A percentile compares a stretch with the other conserved stretches of the same genome.
These are phyloP conservation scores for Neurospora sp. DNA, from an alignment of 495 filamentous ascomycete genomes.

Conservation along the genomic window DNA sequence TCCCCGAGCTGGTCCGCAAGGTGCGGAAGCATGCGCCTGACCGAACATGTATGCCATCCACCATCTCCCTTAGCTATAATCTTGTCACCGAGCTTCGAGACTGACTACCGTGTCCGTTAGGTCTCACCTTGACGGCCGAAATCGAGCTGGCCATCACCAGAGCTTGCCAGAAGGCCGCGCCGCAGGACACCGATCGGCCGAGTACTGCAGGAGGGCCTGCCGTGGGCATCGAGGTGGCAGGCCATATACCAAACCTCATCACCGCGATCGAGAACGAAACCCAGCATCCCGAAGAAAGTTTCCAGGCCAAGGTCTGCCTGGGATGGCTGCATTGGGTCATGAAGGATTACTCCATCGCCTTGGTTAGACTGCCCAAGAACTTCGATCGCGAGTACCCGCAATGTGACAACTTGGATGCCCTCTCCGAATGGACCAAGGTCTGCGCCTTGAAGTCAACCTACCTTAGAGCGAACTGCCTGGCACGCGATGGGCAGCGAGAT, in stretches of 20 bases:
- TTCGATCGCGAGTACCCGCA: constrained; percentile 42
- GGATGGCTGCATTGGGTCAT: constrained; percentile 75
- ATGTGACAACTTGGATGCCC: constrained; percentile 36
- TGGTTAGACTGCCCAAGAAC: constrained; percentile 51
- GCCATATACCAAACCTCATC: constrained; percentile 52
- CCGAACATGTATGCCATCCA: constrained; percentile 56
- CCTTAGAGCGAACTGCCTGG: constrained; percentile 62
- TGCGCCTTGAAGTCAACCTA: constrained; percentile 71
- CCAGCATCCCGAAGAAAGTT: constrained; percentile 53
- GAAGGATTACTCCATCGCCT: constrained; percentile 53
- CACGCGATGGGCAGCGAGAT: constrained; percentile 37
- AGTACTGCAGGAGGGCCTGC: constrained; percentile 10
- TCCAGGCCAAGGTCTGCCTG: constrained; percentile 70
- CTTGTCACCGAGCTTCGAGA: neutral
- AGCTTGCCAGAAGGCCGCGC: constrained; percentile 35
- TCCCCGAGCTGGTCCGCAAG: constrained; percentile 86
- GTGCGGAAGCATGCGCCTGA: constrained; percentile 87
- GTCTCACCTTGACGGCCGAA: constrained; percentile 64
- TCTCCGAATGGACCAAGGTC: constrained; percentile 65
- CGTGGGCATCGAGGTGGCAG: constrained; percentile 30
- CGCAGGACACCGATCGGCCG: constrained; percentile 33
- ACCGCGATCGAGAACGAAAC: constrained; percentile 56
- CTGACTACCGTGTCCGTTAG: constrained; percentile 30
- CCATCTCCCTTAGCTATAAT: constrained; percentile 1
- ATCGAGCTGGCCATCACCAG: constrained; percentile 54